Conservation (phyloP, 257 asterid species). For the Avicennia marina region DNA sequence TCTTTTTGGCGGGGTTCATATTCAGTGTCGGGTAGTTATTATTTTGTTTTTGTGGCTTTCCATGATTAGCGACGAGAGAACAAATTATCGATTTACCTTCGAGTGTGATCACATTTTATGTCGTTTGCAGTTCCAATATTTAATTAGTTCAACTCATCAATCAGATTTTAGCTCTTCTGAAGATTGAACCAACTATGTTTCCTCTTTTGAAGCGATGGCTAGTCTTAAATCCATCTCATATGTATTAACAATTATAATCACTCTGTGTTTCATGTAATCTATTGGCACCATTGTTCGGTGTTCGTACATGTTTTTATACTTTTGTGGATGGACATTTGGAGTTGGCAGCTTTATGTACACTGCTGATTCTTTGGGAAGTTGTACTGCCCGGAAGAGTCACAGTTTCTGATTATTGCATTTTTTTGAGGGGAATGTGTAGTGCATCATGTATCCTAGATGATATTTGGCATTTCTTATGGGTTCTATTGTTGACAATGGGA, state of each 20-base stretch:
- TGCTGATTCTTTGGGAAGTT: background rate
- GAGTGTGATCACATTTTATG: background rate
- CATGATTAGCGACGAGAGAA: background rate
- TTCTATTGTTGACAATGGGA: background rate
- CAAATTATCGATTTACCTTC: background rate
- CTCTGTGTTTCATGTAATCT: background rate
- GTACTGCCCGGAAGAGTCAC: background rate
- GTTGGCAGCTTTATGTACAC: background rate
- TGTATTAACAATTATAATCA: background rate
- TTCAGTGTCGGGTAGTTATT: background rate
- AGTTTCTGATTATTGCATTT: background rate
- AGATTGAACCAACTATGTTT: background rate
- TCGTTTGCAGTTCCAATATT: too few species aligned
- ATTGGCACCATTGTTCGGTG: background rate
- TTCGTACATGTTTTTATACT: too few species aligned
- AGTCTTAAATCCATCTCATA: background rate
- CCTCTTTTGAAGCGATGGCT: too few species aligned
- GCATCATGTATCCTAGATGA: background rate
- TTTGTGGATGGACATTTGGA: background rate
- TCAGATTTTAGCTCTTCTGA: background rate
- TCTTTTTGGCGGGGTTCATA: background rate
- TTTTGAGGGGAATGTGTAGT: background rate
- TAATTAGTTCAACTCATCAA: too few species aligned
- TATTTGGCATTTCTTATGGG: too few species aligned
- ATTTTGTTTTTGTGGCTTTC: too few species aligned